Evolutionary conservation across 345 rosid genomes (phyloP).

Genomic region (Trapa bicornis): DNA sequence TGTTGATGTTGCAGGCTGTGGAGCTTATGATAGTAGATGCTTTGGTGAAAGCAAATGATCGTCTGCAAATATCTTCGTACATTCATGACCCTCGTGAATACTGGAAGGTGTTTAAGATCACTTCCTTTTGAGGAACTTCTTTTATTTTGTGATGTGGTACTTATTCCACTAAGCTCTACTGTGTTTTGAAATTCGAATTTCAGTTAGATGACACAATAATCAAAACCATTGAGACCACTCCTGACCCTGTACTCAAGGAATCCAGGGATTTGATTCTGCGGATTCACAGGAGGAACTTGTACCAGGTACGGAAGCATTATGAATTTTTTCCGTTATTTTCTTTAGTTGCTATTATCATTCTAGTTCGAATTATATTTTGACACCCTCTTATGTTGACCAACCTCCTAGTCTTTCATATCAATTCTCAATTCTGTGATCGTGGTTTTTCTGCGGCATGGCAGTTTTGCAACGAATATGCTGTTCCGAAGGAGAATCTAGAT

Average conservation of each 20-base stretch:
- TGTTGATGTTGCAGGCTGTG: constrained; percentile 44
- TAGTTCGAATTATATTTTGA: background rate
- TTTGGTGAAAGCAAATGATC: constrained; percentile 56
- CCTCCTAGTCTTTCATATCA: background rate
- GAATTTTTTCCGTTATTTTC: background rate
- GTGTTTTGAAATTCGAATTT: constrained; percentile 8
- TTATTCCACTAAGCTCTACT: background rate
- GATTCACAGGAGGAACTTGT: constrained; percentile 73
- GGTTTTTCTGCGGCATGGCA: constrained; percentile 18
- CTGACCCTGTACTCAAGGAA: constrained; percentile 58
- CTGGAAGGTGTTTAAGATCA: constrained; percentile 56
- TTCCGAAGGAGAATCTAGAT: constrained; percentile 72
- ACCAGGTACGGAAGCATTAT: constrained; percentile 32
- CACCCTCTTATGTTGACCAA: background rate
- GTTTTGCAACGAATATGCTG: constrained; percentile 94
- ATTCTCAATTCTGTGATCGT: background rate
- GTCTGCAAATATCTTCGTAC: constrained; percentile 47
- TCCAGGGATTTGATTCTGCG: constrained; percentile 68
- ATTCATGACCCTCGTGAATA: constrained; percentile 66
- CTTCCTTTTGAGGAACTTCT: background rate
- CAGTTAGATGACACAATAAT: constrained; percentile 87
- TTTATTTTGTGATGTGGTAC: background rate
- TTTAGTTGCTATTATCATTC: background rate
- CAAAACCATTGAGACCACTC: constrained; percentile 72
- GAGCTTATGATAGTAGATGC: constrained; percentile 94